Percentiles rank a stretch among this genome's conserved stretches.
Evolutionary conservation across 106 monocot genomes (phyloP).

Genomic region (Apostasia ramifera): DNA sequence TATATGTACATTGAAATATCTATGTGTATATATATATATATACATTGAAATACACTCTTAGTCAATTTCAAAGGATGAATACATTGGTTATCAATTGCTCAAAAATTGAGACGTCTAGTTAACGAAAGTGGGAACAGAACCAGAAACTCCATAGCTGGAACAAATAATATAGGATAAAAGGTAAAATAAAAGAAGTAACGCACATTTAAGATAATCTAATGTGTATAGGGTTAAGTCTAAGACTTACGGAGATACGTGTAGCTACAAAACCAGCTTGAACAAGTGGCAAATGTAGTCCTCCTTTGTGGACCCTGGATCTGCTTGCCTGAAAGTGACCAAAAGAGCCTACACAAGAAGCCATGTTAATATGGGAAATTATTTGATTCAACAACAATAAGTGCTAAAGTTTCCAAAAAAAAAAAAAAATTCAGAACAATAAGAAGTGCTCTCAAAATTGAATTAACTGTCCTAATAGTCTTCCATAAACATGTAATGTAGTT

Average conservation of each 20-base stretch:
- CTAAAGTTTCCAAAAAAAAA: too few relatives aligned
- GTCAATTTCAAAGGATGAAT: too few relatives aligned
- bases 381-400: not conserved
- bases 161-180: not conserved
- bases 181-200: not conserved
- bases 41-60: too few relatives aligned
- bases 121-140: too few relatives aligned
- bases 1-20: too few relatives aligned
- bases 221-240: not conserved
- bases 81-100: too few relatives aligned
- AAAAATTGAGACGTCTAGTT: too few relatives aligned
- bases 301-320: slow-evolving; percentile 89
- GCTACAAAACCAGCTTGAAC: slow-evolving; percentile 97
- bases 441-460: too few relatives aligned
- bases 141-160: not conserved
- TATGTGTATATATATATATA: too few relatives aligned
- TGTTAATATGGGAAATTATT: not conserved
- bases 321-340: slow-evolving; percentile 99
- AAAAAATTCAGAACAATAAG: too few relatives aligned
- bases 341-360: slow-evolving; percentile 49
- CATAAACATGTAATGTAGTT: too few relatives aligned
- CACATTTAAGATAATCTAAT: not conserved
- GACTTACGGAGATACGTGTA: slow-evolving; percentile 82
- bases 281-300: slow-evolving; percentile 70
- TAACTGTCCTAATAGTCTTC: too few relatives aligned